phyloP scores from a whole-genome alignment of 2,329 filamentous ascomycete species.

The Alternaria incomplexa region DNA sequence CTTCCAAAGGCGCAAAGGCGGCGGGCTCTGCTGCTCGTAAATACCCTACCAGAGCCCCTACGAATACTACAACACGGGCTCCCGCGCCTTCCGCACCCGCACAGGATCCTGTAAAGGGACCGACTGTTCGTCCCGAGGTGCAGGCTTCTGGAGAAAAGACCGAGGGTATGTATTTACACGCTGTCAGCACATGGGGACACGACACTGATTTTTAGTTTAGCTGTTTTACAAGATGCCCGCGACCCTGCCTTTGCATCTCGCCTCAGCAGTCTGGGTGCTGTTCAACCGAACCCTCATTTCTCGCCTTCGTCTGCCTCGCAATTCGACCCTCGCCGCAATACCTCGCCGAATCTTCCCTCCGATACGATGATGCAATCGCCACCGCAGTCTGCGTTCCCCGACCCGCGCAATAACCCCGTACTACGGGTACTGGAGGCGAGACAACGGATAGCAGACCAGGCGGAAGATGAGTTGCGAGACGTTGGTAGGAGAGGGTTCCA shows the following conservation, averaged over 20 bases:
- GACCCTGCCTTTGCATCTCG: conserved; percentile 78
- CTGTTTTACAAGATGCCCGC: conserved; percentile 65
- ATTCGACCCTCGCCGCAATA: conserved; percentile 41
- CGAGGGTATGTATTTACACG: conserved; percentile 41
- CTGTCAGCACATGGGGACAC: background rate
- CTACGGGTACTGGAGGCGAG: conserved; percentile 61
- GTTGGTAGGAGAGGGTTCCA: conserved; percentile 50
- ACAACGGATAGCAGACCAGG: conserved; percentile 57
- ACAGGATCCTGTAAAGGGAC: conserved; percentile 43
- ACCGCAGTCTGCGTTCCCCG: conserved; percentile 41
- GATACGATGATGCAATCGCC: conserved; percentile 41
- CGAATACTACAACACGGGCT: conserved; percentile 40
- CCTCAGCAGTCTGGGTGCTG: conserved; percentile 69
- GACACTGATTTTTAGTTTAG: conserved; percentile 37
- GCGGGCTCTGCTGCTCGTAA: conserved; percentile 60
- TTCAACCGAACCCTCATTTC: conserved; percentile 63
- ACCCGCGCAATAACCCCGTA: conserved; percentile 58
- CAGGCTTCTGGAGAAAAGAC: conserved; percentile 48
- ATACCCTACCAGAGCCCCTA: conserved; percentile 60
- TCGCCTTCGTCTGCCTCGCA: conserved; percentile 61
- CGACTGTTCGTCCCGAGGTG: conserved; percentile 49
- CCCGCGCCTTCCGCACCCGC: conserved; percentile 38
- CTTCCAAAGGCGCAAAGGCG: conserved; percentile 62
- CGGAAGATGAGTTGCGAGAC: conserved; percentile 60
- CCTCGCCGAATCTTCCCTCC: conserved; percentile 28